Evolutionary conservation across 1,284 basidiomycete species (phyloP).

Genomic region (Golubevia pallescens): DNA sequence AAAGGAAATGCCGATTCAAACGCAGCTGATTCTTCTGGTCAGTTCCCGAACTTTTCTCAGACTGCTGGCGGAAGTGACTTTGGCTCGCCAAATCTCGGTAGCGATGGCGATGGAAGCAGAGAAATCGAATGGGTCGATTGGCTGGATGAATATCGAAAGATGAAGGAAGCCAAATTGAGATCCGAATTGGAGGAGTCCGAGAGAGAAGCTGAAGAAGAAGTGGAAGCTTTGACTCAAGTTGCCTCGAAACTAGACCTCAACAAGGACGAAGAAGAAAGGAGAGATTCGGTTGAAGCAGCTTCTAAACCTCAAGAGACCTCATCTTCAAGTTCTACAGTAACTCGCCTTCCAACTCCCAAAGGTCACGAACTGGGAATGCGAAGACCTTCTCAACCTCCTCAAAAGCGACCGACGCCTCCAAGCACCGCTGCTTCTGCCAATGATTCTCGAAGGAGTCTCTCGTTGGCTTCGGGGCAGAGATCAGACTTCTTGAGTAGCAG

Average conservation of each 20-base stretch:
- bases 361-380: no score
- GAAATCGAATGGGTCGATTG: slow-evolving; percentile 61
- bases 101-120: not conserved
- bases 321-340: not conserved
- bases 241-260: not conserved
- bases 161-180: slow-evolving; percentile 52
- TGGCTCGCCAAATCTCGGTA: not conserved
- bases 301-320: not conserved
- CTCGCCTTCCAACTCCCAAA: not conserved
- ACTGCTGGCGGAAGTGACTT: not conserved
- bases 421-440: not conserved
- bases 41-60: not conserved
- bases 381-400: no score
- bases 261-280: not conserved
- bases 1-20: not conserved
- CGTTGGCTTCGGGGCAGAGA: no score
- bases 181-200: slow-evolving; percentile 21
- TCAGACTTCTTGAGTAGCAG: no score
- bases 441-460: not conserved
- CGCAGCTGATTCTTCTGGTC: not conserved
- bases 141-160: slow-evolving; percentile 56
- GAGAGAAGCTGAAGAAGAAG: not conserved
- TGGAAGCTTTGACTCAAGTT: not conserved
- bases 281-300: not conserved
- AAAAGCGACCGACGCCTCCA: not conserved